Evolutionary conservation across 2,329 filamentous ascomycete species (phyloP).

Genomic region (Trichoderma sp.): DNA sequence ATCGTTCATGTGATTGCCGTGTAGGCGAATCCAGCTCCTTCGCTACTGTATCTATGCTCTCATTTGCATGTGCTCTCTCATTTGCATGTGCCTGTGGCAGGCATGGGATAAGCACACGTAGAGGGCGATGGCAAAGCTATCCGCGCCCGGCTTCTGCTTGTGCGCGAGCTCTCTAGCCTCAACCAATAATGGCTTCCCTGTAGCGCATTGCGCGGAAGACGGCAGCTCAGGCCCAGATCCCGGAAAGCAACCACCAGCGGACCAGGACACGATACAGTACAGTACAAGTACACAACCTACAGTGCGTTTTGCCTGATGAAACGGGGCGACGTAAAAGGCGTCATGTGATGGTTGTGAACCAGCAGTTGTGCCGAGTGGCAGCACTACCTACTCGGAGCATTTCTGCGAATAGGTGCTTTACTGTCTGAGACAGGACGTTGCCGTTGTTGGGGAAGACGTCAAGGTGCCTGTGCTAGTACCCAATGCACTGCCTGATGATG

Average conservation of each 20-base stretch:
- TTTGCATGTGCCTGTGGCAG: neutral
- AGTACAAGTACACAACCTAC: neutral
- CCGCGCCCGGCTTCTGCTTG: neutral
- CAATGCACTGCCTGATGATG: constrained; percentile 1
- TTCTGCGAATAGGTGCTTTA: constrained; percentile 15
- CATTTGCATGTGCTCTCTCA: neutral
- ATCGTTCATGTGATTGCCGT: neutral
- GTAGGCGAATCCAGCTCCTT: neutral
- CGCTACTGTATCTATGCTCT: neutral
- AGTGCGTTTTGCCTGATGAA: neutral
- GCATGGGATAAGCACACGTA: neutral
- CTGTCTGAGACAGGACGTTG: neutral
- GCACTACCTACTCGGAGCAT: constrained; percentile 2
- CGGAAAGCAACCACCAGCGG: neutral
- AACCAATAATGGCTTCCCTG: neutral
- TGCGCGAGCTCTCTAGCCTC: neutral
- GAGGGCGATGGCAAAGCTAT: neutral
- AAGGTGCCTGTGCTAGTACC: constrained; percentile 14
- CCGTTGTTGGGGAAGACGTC: constrained; percentile 6
- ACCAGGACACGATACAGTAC: neutral
- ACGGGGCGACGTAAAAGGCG: neutral
- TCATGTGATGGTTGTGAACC: constrained; percentile 16
- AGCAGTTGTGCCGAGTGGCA: neutral
- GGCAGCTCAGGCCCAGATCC: neutral
- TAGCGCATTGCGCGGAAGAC: neutral